phyloP scores from a whole-genome alignment of 176 grass and related monocot genomes.

The Themeda triandra region DNA sequence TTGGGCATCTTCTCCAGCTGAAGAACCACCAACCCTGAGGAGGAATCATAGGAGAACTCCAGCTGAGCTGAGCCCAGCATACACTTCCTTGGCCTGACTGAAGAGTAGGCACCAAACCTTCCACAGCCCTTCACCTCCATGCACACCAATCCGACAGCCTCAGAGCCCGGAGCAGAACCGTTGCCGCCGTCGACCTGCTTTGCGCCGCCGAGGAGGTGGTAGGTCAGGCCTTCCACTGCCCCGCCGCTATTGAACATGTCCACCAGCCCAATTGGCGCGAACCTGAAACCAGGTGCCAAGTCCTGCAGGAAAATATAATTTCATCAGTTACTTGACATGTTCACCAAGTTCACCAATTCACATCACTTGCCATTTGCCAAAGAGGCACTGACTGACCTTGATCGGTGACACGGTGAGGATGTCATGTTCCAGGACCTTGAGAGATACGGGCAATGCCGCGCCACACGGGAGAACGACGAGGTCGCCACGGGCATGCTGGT shows the following conservation, averaged over 20 bases:
- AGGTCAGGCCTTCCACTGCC: constrained; percentile 68
- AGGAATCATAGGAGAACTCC: constrained; percentile 70
- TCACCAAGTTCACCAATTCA: background rate
- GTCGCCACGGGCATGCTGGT: too few relatives aligned
- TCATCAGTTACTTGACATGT: background rate
- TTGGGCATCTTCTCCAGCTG: constrained; percentile 63
- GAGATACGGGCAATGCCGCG: too few relatives aligned
- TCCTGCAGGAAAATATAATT: constrained; percentile 37
- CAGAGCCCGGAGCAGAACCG: background rate
- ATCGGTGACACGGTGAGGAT: too few relatives aligned
- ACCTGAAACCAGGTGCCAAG: constrained; percentile 57
- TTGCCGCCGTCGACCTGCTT: constrained; percentile 6
- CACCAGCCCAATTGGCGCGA: constrained; percentile 63
- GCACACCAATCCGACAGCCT: constrained; percentile 53
- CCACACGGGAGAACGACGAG: too few relatives aligned
- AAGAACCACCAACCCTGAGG: constrained; percentile 50
- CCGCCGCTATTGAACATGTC: constrained; percentile 93
- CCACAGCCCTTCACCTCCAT: constrained; percentile 80
- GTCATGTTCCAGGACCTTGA: too few relatives aligned
- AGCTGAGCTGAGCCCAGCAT: constrained; percentile 42
- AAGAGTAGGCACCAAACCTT: constrained; percentile 75
- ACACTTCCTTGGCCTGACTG: constrained; percentile 55
- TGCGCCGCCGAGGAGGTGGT: constrained; percentile 43
- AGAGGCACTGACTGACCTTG: background rate
- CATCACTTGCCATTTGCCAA: background rate